Evolutionary conservation across 1,284 basidiomycete species (phyloP).

Genomic region (Exobasidium cylindrosporum): DNA sequence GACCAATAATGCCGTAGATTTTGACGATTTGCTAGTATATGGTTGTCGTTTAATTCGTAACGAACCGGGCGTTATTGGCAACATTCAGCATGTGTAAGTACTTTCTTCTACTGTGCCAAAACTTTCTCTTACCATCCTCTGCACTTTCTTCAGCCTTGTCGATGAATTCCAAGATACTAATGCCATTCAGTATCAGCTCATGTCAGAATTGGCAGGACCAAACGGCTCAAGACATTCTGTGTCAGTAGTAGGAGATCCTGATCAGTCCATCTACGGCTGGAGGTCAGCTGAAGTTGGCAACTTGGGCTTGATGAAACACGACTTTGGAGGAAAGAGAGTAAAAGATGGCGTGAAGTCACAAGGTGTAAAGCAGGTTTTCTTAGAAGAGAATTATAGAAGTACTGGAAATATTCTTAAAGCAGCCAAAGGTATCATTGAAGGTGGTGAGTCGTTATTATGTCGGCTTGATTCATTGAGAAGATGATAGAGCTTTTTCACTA

Average conservation of each 20-base stretch:
- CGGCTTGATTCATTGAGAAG: constrained; percentile 1
- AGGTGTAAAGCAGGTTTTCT: constrained; percentile 63
- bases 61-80: constrained; percentile 62
- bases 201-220: constrained; percentile 65
- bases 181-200: constrained; percentile 76
- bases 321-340: constrained; percentile 33
- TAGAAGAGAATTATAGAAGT: constrained; percentile 86
- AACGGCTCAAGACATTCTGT: constrained; percentile 55
- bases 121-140: neutral
- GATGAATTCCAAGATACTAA: constrained; percentile 95
- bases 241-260: constrained; percentile 83
- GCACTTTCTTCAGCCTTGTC: constrained; percentile 61
- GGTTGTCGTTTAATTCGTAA: constrained; percentile 65
- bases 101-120: neutral
- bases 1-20: constrained; percentile 74
- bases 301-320: constrained; percentile 41
- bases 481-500: neutral
- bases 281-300: constrained; percentile 64
- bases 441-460: constrained; percentile 61
- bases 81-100: constrained; percentile 63
- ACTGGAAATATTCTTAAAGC: constrained; percentile 73
- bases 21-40: constrained; percentile 79
- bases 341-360: constrained; percentile 56
- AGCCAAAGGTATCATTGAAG: constrained; percentile 73
- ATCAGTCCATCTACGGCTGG: constrained; percentile 63